phyloP scores from a whole-genome alignment of 192 early-diverging fungal genomes.

The Chytriomyces hyalinus region DNA sequence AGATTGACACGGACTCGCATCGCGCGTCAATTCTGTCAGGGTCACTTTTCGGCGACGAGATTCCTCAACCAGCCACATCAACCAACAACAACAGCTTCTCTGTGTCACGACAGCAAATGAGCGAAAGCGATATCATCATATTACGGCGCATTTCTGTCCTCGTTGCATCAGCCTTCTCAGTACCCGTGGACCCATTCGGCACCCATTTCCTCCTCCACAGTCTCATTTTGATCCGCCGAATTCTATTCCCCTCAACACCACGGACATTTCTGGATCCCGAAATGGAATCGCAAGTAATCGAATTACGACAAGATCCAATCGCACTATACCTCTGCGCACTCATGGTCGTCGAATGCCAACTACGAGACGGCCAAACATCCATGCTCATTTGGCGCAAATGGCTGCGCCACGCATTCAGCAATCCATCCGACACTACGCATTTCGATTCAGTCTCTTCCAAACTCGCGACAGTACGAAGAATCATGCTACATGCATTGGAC shows the following conservation, averaged over 20 bases:
- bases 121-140: neutral
- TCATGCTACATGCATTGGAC: neutral
- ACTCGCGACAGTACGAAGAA: neutral
- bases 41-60: neutral
- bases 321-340: slow-evolving; percentile 2
- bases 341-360: slow-evolving; percentile 12
- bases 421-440: neutral
- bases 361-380: slow-evolving; percentile 16
- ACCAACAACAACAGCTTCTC: neutral
- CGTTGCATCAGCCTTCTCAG: slow-evolving; percentile 8
- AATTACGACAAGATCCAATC: neutral
- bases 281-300: neutral
- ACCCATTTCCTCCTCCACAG: slow-evolving; percentile 15
- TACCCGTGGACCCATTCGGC: slow-evolving; percentile 15
- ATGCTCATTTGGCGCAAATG: slow-evolving; percentile 3
- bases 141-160: slow-evolving; percentile 9
- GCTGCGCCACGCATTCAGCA: neutral
- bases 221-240: slow-evolving; percentile 11
- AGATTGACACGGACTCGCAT: neutral
- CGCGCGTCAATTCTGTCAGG: neutral
- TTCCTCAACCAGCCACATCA: neutral
- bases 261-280: neutral
- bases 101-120: neutral
- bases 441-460: neutral
- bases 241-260: slow-evolving; percentile 2